Percentiles rank a stretch among this genome's conserved stretches.
Conservation (phyloP, 1,284 basidiomycete genomes). For the Mrakiaceae sp. region DNA sequence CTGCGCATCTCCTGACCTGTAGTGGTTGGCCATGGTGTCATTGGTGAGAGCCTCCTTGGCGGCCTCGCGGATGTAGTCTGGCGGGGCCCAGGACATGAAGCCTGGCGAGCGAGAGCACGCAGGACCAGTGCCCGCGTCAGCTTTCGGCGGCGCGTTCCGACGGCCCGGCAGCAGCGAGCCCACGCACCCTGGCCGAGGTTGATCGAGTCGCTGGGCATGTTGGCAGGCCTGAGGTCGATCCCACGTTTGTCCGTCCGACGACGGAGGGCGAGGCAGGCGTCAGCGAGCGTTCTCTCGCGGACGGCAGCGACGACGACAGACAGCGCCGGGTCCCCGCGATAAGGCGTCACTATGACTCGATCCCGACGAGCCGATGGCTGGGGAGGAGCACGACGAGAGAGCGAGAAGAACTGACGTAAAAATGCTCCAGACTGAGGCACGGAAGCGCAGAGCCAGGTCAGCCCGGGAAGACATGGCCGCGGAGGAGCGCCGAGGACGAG, state of each 20-base stretch:
- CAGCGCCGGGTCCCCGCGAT: background rate
- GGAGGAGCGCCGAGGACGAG: no score
- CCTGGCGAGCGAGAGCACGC: constrained; percentile 13
- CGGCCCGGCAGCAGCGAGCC: background rate
- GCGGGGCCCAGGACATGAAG: constrained; percentile 48
- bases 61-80: constrained; percentile 66
- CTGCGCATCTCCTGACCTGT: constrained; percentile 40
- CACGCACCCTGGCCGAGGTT: constrained; percentile 82
- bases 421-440: background rate
- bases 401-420: background rate
- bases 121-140: background rate
- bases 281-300: background rate
- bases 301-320: background rate
- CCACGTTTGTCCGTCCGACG: background rate
- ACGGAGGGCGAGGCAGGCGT: background rate
- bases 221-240: background rate
- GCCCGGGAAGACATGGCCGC: no score
- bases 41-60: constrained; percentile 58
- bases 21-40: constrained; percentile 63
- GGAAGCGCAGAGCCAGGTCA: no score
- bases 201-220: constrained; percentile 60
- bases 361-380: background rate
- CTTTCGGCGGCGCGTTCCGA: background rate
- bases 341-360: background rate
- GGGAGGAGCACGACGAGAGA: background rate